Percentiles rank a stretch among this genome's conserved stretches.
Evolutionary conservation across 768 basidiomycete genomes (phyloP).

Genomic region (Candolleomyces efflorescens): DNA sequence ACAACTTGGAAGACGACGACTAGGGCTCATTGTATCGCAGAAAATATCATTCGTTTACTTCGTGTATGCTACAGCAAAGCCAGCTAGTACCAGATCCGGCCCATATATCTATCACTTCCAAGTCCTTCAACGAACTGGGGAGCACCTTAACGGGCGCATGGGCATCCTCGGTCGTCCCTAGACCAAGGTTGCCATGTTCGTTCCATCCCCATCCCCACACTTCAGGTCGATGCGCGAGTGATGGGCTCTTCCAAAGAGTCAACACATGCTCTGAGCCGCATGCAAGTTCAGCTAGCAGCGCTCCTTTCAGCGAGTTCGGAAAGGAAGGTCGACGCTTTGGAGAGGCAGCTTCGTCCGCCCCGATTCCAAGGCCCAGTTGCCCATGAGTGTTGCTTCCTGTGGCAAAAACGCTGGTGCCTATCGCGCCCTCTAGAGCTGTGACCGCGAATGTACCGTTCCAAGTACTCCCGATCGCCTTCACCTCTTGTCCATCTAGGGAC

Average conservation of each 20-base stretch:
- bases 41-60: neutral
- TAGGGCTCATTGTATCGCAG: conserved; percentile 17
- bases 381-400: conserved; percentile 59
- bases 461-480: conserved; percentile 49
- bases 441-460: conserved; percentile 77
- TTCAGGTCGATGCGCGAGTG: conserved; percentile 18
- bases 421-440: conserved; percentile 14
- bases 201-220: conserved; percentile 98
- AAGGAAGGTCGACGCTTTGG: conserved; percentile 12
- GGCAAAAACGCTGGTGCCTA: conserved; percentile 26
- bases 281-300: conserved; percentile 34
- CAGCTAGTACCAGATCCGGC: conserved; percentile 46
- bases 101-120: conserved; percentile 25
- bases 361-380: conserved; percentile 49
- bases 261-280: conserved; percentile 90
- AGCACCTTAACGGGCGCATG: conserved; percentile 48
- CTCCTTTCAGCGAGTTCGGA: neutral
- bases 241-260: conserved; percentile 19
- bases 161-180: conserved; percentile 56
- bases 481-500: conserved; percentile 13
- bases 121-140: conserved; percentile 25
- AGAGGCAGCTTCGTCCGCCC: neutral
- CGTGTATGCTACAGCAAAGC: conserved; percentile 24
- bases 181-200: conserved; percentile 91
- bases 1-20: conserved; percentile 57